These are phyloP conservation scores for Colletotrichum incanum DNA, from an alignment of 2,329 filamentous ascomycete genomes.

Conservation along the genomic window DNA sequence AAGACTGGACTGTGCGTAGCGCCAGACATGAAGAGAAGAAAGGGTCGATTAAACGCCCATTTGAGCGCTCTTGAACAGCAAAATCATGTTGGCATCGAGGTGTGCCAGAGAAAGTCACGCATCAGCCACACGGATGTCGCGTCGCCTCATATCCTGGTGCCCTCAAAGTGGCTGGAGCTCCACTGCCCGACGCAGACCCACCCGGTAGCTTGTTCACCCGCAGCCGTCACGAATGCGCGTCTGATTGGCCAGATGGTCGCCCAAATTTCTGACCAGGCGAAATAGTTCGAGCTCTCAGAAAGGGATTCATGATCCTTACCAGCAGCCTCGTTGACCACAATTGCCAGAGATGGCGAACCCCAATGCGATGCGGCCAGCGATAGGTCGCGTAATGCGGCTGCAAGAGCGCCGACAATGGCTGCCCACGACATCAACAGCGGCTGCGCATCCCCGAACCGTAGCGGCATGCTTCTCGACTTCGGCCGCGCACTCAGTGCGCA, in stretches of 20 bases:
- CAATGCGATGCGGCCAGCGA: constrained; percentile 49
- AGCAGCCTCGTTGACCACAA: constrained; percentile 35
- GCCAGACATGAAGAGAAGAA: background rate
- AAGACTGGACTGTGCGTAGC: too few relatives aligned
- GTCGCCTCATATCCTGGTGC: background rate
- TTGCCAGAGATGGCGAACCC: constrained; percentile 50
- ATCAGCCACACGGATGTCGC: background rate
- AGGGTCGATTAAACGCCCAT: background rate
- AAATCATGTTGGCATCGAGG: background rate
- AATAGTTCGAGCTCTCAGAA: constrained; percentile 35
- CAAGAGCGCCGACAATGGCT: constrained; percentile 33
- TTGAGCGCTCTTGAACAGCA: background rate
- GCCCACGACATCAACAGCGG: constrained; percentile 6
- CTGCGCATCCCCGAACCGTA: constrained; percentile 28
- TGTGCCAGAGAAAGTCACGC: background rate
- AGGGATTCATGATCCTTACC: constrained; percentile 31
- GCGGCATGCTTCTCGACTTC: constrained; percentile 69
- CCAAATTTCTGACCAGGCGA: constrained; percentile 39
- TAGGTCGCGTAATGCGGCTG: constrained; percentile 49
- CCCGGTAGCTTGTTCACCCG: constrained; percentile 38
- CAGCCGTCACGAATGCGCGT: constrained; percentile 1
- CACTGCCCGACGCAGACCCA: background rate
- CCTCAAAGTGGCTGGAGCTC: background rate
- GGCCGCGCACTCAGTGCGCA: constrained; percentile 63
- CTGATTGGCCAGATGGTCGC: constrained; percentile 30